Evolutionary conservation across 1,284 basidiomycete genomes (phyloP), one percentile per base, ranked within the genome.

Genomic region (Tilletia caries): DNA sequence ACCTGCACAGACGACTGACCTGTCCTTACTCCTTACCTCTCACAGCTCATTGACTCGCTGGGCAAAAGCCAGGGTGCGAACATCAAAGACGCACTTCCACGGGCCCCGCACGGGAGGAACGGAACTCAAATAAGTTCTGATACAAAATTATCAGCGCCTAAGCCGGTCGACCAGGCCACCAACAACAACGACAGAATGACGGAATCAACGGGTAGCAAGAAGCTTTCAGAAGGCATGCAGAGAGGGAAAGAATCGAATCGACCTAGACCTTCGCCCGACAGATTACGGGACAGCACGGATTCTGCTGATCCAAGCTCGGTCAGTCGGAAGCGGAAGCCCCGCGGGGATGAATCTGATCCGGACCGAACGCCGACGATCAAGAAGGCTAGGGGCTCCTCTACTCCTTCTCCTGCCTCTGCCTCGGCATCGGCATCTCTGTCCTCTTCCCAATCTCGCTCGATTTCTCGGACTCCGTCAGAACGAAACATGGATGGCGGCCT

Each of bases 11-110:
- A 41, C 15, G 37, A 50, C 48, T 50, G 48, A 20, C 48, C 8
- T 34, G 58, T 62, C 32, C 27, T 3, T 37, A 3, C 25, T 33
- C 29, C 32, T 23, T 13, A 27, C 23, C 29, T 15, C 25, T 27
- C 8, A 62, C 58, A 62, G 58, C 58, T 62, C 58, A 62, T 62
- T 29, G 58, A 62, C 32, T 62, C 58, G 32, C 58, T 62, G 15
- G 58, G 58, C 32, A 29, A 62, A 20, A 29, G 58, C 4, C 58
- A 37, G 32, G 58, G 58, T 20, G 58, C 58, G 15, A 34, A 34
- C 33, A 62, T 62, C 58, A 62, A 34, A 37, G 58, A 62, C 29
- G 27, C 58, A 2, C 33, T 62, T 12, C 58, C 58, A 15, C 58
- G 58, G 15, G 5, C 58, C 13, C 58, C 58, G 32, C 58, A 62